phyloP scores from a whole-genome alignment of 257 asterid species.

The Ocimum tenuiflorum region DNA sequence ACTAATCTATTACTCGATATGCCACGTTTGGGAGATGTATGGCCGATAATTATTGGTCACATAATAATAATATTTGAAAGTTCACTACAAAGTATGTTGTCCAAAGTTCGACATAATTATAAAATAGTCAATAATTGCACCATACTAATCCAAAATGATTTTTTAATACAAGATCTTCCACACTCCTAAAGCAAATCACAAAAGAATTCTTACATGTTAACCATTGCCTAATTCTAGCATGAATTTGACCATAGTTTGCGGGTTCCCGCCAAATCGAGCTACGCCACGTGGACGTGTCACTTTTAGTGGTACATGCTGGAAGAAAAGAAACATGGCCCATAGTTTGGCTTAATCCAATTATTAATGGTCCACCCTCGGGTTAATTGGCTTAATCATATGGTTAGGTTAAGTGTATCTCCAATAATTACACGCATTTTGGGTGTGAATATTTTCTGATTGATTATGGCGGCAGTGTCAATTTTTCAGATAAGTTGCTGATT shows the following conservation, averaged over 20 bases:
- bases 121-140: conserved; percentile 25
- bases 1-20: neutral
- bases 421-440: no score
- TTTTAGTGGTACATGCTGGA: conserved; percentile 48
- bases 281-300: conserved; percentile 31
- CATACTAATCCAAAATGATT: neutral
- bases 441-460: no score
- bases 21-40: conserved; percentile 18
- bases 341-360: conserved; percentile 25
- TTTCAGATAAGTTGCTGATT: no score
- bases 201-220: conserved; percentile 28
- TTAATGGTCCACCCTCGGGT: conserved; percentile 44
- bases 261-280: conserved; percentile 8
- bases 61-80: neutral
- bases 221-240: conserved; percentile 33
- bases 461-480: no score
- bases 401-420: neutral
- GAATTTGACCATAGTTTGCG: conserved; percentile 11
- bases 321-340: conserved; percentile 45
- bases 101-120: conserved; percentile 31
- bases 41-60: conserved; percentile 3
- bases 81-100: conserved; percentile 7
- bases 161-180: conserved; percentile 14
- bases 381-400: conserved; percentile 13
- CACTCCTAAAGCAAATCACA: conserved; percentile 27